Evolutionary conservation across 139 green algal genomes (phyloP).

Genomic region (Picochlorum costavermella): DNA sequence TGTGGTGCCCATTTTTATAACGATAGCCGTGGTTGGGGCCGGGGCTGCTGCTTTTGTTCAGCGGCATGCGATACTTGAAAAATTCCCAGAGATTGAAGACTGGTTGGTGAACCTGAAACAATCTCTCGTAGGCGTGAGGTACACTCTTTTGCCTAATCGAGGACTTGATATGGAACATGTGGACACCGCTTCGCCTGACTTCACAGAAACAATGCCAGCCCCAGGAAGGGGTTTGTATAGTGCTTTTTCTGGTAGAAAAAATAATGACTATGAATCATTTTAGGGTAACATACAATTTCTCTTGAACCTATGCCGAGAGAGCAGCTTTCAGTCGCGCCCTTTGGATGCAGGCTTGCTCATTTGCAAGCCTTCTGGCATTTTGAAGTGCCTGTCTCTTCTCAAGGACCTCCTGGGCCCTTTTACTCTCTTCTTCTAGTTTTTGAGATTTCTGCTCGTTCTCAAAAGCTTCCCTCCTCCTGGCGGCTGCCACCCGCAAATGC

Average conservation of each 20-base stretch:
- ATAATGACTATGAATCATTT: no score
- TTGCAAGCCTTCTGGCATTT: background rate
- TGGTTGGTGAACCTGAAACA: background rate
- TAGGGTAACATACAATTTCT: background rate
- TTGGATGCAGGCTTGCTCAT: conserved; percentile 5
- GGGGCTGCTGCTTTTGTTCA: background rate
- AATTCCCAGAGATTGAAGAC: background rate
- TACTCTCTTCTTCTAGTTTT: background rate
- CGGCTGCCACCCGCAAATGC: background rate
- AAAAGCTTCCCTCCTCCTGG: conserved; percentile 5
- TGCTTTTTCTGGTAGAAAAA: background rate
- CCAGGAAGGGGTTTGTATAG: background rate
- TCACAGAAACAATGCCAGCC: background rate
- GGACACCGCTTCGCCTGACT: background rate
- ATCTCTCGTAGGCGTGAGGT: background rate
- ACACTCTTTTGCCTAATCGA: background rate
- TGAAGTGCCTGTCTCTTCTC: conserved; percentile 1
- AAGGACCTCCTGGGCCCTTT: background rate
- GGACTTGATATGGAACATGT: conserved; percentile 2
- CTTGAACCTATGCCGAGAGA: background rate
- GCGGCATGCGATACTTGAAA: background rate
- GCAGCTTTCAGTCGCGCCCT: background rate
- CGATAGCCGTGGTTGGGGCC: background rate
- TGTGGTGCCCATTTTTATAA: background rate
- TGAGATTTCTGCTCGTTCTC: background rate